Conservation (phyloP, 1,284 basidiomycete genomes). For the Pseudozyma tsukubaensis region DNA sequence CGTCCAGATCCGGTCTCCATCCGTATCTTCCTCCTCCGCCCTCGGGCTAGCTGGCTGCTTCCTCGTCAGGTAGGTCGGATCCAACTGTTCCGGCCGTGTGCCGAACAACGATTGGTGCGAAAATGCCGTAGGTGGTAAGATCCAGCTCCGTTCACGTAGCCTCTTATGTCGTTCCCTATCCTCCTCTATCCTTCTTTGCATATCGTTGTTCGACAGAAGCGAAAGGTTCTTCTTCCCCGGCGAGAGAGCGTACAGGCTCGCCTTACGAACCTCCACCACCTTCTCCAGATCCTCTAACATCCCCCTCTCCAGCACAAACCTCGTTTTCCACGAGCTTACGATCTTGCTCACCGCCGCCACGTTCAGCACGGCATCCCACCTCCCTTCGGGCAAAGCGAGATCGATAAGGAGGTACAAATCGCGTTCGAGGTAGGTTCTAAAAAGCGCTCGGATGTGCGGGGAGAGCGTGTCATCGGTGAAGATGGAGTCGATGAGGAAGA, state of each 20-base stretch:
- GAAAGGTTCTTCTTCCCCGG: constrained; percentile 35
- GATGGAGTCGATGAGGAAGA: constrained; percentile 89
- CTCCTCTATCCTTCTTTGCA: constrained; percentile 90
- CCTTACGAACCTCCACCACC: constrained; percentile 19
- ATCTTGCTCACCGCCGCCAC: constrained; percentile 31
- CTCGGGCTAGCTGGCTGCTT: constrained; percentile 3
- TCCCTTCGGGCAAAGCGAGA: constrained; percentile 27
- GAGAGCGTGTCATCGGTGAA: constrained; percentile 51
- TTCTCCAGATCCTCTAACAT: constrained; percentile 19
- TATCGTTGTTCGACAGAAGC: constrained; percentile 76
- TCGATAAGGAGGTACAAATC: constrained; percentile 44
- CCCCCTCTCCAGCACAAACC: constrained; percentile 13
- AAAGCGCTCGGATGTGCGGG: constrained; percentile 23
- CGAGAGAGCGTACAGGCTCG: constrained; percentile 25
- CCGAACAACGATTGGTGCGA: constrained; percentile 33
- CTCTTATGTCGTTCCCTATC: constrained; percentile 94
- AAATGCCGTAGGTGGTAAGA: constrained; percentile 76
- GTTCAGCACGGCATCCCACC: constrained; percentile 46
- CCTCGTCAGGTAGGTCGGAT: constrained; percentile 25
- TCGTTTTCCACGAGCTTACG: constrained; percentile 23
- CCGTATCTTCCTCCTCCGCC: constrained; percentile 9
- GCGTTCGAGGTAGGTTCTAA: constrained; percentile 14
- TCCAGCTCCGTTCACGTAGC: constrained; percentile 86
- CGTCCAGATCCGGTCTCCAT: constrained; percentile 30
- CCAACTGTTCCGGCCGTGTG: constrained; percentile 29